Base-by-base conservation (phyloP, 2,329 filamentous ascomycete species). In the Cladosporium sphaerospermum region DNA sequence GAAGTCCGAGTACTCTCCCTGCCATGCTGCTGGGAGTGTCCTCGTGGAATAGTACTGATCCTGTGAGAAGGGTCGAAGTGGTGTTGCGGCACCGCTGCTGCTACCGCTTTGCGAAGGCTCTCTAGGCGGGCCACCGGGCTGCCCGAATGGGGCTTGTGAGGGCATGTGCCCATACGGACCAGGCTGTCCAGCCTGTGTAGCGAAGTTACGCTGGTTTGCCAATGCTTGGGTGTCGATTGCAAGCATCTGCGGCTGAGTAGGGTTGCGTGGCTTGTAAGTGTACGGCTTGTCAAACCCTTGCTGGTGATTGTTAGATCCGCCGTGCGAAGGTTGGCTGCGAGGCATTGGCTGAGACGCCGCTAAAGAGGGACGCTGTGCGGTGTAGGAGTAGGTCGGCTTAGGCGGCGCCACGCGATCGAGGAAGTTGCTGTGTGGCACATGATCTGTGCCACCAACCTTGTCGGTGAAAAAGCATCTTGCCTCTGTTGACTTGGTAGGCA, bases 391-490 rank as follows among this genome's bases (percentile, higher is more conserved):
- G 8, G 56, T 53, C 10, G 60, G 63, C 45, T 62, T 60, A 6
- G 70, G 66, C 34, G 71, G 69, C 54, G 71, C 71, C 49, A 89
- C 74, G 2, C 85, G 84, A 43, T 89, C 85, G 65, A 90, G 69
- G 69, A 86, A 91, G 65, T 86, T 87, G 59, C 83, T 84, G 70
- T 80, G 84, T 2, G 78, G 73, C 55, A 89, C 88, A 68, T 89
- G 78, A 43, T 74, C 73, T n/a, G 71, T 77, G 54, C 75, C 76
- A 54, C 71, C 73, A 41, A 79, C 81, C 70, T 95, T 84, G 63
- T 93, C 88, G 4, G 91, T 95, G 71, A 93, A 99, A 67, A 95
- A 89, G 23, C 90, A 85, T 69, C 85, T 90, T 51, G 89, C 87
- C 65, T 97, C 92, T 6, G 92, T 96, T 18, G 92, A 97, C 16